phyloP scores from a whole-genome alignment of 176 grass and related monocot genomes.

The Rhynchospora breviuscula region DNA sequence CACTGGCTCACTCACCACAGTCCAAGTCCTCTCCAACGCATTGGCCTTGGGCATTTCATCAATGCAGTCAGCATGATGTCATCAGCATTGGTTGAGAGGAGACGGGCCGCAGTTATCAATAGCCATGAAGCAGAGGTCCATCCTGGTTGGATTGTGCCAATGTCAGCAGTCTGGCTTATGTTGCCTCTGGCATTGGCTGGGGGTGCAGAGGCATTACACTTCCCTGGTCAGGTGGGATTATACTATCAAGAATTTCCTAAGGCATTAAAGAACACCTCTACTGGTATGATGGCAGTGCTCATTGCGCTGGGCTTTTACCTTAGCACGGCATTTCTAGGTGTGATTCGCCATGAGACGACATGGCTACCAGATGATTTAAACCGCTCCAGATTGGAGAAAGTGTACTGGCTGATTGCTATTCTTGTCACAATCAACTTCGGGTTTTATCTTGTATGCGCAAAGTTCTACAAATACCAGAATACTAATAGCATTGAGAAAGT shows the following conservation, averaged over 20 bases:
- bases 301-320: constrained; percentile 65
- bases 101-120: constrained; percentile 29
- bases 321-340: constrained; percentile 51
- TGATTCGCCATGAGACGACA: constrained; percentile 31
- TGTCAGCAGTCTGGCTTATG: constrained; percentile 62
- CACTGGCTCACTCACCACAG: constrained; percentile 10
- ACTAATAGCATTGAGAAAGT: constrained; percentile 13
- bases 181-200: constrained; percentile 50
- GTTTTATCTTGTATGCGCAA: constrained; percentile 55
- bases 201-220: constrained; percentile 46
- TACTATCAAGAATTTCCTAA: constrained; percentile 76
- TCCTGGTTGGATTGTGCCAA: constrained; percentile 46
- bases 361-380: constrained; percentile 89
- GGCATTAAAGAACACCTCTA: constrained; percentile 57
- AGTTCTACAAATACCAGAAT: constrained; percentile 53
- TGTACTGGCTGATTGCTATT: constrained; percentile 60
- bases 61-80: constrained; percentile 38
- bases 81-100: constrained; percentile 47
- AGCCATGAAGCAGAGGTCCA: constrained; percentile 22
- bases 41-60: constrained; percentile 49
- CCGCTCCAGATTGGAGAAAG: constrained; percentile 41
- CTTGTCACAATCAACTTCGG: constrained; percentile 51
- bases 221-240: constrained; percentile 50
- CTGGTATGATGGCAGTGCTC: constrained; percentile 51
- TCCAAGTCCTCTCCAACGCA: constrained; percentile 44